Evolutionary conservation across 352 stramenopile species (phyloP), one percentile per base, ranked within the genome.

Genomic region (Paralagenidium karlingii): DNA sequence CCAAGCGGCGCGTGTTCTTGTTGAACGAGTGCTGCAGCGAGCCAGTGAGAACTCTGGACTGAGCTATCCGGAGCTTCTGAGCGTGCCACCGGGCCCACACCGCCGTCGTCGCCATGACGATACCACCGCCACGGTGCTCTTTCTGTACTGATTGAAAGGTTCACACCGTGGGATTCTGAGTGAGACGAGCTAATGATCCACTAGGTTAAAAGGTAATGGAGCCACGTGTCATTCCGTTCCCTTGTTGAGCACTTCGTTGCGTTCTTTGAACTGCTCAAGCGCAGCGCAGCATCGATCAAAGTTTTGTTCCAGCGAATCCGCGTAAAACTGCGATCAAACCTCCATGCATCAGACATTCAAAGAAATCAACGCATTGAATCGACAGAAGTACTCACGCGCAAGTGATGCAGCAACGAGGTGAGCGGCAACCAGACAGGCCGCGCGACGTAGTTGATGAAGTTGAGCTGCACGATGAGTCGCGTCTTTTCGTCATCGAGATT

Each of bases 31-130:
- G 26, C 58, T 96, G 3, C 62, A 80, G 34, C 82, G 78, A 33
- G 76, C 78, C 0, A 80, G 80, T 1, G 69, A 73, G 34, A 60
- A 64, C 22, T 83, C 86, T 47, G 68, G 57, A 15, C 82, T 94
- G 57, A 78, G 75, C 25, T 76, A 94, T 37, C 54, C 73, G 25
- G 77, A 95, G 25, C 43, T 96, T 36, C 49, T 89, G 47, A 77
- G 65, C 24, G 40, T 96, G 33, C 79, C 83, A 2, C 60, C 79
- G 8, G 88, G 88, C 33, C 77, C 61, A 40, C 58, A 74, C 38
- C 80, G 88, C 20, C 76, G 88, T 21, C 76, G 71, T 41, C 78
- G 83, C 43, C 87, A 97, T 62, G 88, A 97, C 57, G 88, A 97
- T 53, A 95, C 89, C 20, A 96, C 82, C 6, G 86, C 83, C 24